phyloP scores from a whole-genome alignment of 2,329 filamentous ascomycete species.

The Coniella vitis region DNA sequence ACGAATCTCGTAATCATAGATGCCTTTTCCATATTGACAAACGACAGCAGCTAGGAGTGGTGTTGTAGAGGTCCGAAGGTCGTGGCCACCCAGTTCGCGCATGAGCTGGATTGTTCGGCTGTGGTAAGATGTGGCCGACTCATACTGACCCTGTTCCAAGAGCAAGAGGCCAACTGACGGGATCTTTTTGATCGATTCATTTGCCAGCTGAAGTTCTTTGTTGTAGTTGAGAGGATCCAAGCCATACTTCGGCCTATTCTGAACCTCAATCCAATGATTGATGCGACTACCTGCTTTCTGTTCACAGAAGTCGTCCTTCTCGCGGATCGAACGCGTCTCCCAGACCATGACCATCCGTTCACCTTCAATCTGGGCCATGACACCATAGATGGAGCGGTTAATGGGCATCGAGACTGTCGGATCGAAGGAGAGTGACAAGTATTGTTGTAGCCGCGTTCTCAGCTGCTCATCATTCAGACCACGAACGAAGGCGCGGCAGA shows the following conservation, averaged over 20 bases:
- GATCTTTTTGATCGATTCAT: slow-evolving; percentile 44
- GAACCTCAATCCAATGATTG: slow-evolving; percentile 39
- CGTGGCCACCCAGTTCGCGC: slow-evolving; percentile 25
- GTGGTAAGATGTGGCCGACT: slow-evolving; percentile 45
- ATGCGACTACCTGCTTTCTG: slow-evolving; percentile 31
- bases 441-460: slow-evolving; percentile 35
- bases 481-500: slow-evolving; percentile 46
- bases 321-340: slow-evolving; percentile 32
- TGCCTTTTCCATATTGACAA: slow-evolving; percentile 45
- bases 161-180: slow-evolving; percentile 46
- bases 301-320: slow-evolving; percentile 29
- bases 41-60: slow-evolving; percentile 26
- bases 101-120: slow-evolving; percentile 36
- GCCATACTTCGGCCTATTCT: slow-evolving; percentile 32
- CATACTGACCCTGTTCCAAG: slow-evolving; percentile 47
- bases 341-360: slow-evolving; percentile 44
- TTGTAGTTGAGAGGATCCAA: slow-evolving; percentile 43
- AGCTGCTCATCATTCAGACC: slow-evolving; percentile 45
- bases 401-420: slow-evolving; percentile 19
- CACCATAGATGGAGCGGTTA: slow-evolving; percentile 44
- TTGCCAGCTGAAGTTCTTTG: slow-evolving; percentile 42
- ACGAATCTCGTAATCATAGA: slow-evolving; percentile 40
- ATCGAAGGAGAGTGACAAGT: slow-evolving; percentile 39
- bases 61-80: slow-evolving; percentile 18
- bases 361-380: slow-evolving; percentile 49